These are phyloP conservation scores for Aspergillus baeticus DNA, from an alignment of 495 filamentous ascomycete species.

Conservation along the genomic window DNA sequence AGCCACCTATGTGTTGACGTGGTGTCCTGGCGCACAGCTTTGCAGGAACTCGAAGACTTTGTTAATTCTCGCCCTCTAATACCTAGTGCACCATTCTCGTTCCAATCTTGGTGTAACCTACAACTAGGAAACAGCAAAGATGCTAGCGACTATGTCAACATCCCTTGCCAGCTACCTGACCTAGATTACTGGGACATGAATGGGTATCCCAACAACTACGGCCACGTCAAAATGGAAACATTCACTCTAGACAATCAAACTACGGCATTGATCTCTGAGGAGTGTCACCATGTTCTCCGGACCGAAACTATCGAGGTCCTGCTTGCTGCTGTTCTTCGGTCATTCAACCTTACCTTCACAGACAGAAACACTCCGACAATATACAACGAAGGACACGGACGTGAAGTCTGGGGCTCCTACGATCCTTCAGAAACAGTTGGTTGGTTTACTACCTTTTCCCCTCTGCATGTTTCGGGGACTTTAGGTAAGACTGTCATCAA, in stretches of 20 bases:
- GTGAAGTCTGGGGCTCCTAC: constrained; percentile 47
- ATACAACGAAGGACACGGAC: constrained; percentile 57
- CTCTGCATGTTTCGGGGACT: constrained; percentile 33
- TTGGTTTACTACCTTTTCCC: constrained; percentile 61
- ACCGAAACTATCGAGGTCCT: constrained; percentile 57
- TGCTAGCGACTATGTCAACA: constrained; percentile 14
- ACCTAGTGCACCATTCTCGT: constrained; percentile 51
- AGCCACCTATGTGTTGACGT: constrained; percentile 71
- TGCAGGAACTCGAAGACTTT: constrained; percentile 64
- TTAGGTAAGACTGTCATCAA: constrained; percentile 27
- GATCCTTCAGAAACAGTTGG: constrained; percentile 58
- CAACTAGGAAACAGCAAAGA: constrained; percentile 40
- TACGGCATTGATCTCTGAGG: constrained; percentile 42
- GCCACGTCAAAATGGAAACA: constrained; percentile 41
- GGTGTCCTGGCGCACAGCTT: constrained; percentile 67
- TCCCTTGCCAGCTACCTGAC: constrained; percentile 38
- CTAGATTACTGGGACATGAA: constrained; percentile 56
- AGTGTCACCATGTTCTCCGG: constrained; percentile 43
- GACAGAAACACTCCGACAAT: constrained; percentile 57
- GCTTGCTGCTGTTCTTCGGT: constrained; percentile 48
- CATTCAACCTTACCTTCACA: constrained; percentile 45
- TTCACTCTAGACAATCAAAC: constrained; percentile 45
- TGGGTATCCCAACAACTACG: constrained; percentile 42
- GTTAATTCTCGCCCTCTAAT: constrained; percentile 42
- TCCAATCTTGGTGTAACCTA: constrained; percentile 60